Percentiles rank a stretch among this genome's conserved stretches.
phyloP scores from a whole-genome alignment of 176 grass and related monocot genomes.

The Leersia perrieri region DNA sequence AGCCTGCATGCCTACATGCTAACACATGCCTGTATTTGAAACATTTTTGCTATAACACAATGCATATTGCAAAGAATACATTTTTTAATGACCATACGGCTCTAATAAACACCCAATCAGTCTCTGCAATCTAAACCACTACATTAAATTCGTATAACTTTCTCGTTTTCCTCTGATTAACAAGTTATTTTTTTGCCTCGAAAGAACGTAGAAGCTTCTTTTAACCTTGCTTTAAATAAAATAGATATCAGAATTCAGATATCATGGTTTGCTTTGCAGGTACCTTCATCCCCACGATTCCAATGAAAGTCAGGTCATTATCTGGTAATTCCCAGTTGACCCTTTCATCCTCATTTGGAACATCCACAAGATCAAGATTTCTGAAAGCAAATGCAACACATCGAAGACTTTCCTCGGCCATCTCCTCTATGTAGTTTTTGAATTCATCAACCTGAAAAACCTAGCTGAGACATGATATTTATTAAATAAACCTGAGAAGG shows the following conservation, averaged over 20 bases:
- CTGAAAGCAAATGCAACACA: conserved; percentile 90
- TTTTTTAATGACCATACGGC: background rate
- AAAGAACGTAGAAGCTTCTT: background rate
- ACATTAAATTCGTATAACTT: background rate
- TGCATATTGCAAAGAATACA: background rate
- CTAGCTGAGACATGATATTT: background rate
- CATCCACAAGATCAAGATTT: conserved; percentile 45
- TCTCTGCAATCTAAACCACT: background rate
- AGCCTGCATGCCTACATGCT: background rate
- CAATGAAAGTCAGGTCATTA: conserved; percentile 71
- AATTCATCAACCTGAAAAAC: conserved; percentile 64
- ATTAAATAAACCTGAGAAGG: conserved; percentile 20
- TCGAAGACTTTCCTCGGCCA: conserved; percentile 74
- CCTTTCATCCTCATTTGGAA: conserved; percentile 67
- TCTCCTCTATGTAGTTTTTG: conserved; percentile 68
- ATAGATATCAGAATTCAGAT: conserved; percentile 12
- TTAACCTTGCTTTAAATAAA: background rate
- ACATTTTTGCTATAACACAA: background rate
- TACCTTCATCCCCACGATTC: conserved; percentile 92
- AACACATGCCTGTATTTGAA: background rate
- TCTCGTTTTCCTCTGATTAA: background rate
- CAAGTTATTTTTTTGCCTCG: background rate
- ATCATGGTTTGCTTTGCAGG: conserved; percentile 17
- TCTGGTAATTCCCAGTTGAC: conserved; percentile 70
- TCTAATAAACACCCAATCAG: background rate